Evolutionary conservation across 1,284 basidiomycete genomes (phyloP), one percentile per base, ranked within the genome.

Genomic region (Phenoliferia sp.): DNA sequence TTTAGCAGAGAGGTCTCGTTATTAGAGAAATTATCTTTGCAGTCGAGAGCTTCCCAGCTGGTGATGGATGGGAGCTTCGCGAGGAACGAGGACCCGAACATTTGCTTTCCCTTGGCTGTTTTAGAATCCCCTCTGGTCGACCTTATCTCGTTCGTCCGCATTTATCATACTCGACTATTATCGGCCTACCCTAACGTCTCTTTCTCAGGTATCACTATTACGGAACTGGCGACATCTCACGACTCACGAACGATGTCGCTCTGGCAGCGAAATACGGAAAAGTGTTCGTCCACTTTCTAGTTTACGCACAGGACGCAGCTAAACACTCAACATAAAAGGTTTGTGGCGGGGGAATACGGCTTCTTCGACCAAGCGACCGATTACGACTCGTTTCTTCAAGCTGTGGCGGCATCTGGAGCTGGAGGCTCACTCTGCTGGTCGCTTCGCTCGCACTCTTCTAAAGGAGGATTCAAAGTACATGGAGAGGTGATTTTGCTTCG

Each of bases 391-490:
- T 78, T 77, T 64, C 54, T 77, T n/a, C n/a, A n/a, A n/a, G n/a
- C n/a, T n/a, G n/a, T n/a, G n/a, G n/a, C n/a, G n/a, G n/a, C n/a
- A n/a, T n/a, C n/a, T n/a, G n/a, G n/a, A n/a, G n/a, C n/a, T n/a
- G 71, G 66, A 28, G 76, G 70, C 1, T 73, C 76, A 4, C 63
- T 77, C 50, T 73, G 75, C 7, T 78, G 78, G 78, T 74, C 73
- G 3, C 61, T 78, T 19, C 69, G 78, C 0, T 76, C 76, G 0
- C 74, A 75, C 22, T 73, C 76, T 1, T 66, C 70, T 17, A 28
- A 65, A 5, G 78, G 78, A 4, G 78, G 77, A 2, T 77, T 77
- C 75, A 76, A 75, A 36, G 76, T 75, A 19, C 77, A 78, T 35
- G 69, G 74, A 6, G 77, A 78, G n/a, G n/a, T n/a, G n/a, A n/a